A percentile compares a stretch with the other conserved stretches of the same genome.
Conservation (phyloP, 441 rosid species). For the Isatis lusitanica region DNA sequence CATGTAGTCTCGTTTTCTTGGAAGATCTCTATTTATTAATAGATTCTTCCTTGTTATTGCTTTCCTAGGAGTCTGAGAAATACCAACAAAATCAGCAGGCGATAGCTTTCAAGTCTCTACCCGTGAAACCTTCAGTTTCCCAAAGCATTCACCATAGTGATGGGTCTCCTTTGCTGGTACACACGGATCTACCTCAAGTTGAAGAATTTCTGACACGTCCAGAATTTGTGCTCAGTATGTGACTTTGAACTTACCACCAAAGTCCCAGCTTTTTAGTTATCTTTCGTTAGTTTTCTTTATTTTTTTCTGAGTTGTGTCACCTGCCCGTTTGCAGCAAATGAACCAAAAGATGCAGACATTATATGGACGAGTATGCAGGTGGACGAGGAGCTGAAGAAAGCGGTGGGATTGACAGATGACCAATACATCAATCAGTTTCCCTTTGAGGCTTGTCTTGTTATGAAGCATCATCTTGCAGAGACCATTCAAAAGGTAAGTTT, state of each 20-base stretch:
- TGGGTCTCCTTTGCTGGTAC: constrained; percentile 58
- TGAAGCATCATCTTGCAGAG: constrained; percentile 98
- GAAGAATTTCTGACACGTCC: constrained; percentile 80
- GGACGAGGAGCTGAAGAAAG: constrained; percentile 73
- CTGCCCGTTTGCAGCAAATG: constrained; percentile 53
- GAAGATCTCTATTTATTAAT: constrained; percentile 14
- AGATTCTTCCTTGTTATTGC: constrained; percentile 27
- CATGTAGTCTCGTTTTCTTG: constrained; percentile 16
- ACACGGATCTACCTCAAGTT: constrained; percentile 89
- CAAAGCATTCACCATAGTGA: constrained; percentile 44
- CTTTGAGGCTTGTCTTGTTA: constrained; percentile 90
- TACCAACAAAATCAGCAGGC: constrained; percentile 46
- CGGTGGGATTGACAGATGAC: constrained; percentile 68
- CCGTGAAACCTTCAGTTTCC: constrained; percentile 41
- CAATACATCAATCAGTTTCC: constrained; percentile 89
- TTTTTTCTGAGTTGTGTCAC: constrained; percentile 13
- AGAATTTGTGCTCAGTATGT: constrained; percentile 82
- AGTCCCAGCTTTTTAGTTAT: neutral
- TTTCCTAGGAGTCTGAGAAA: constrained; percentile 72
- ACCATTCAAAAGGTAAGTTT: constrained; percentile 71
- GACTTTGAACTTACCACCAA: constrained; percentile 1
- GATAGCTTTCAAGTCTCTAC: constrained; percentile 41
- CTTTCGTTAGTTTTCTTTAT: neutral
- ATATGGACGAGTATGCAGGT: constrained; percentile 91
- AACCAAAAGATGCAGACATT: constrained; percentile 80